A percentile compares a stretch with the other conserved stretches of the same genome.
Conservation (phyloP, 2,329 filamentous ascomycete species). For the Microsporum ferrugineum region DNA sequence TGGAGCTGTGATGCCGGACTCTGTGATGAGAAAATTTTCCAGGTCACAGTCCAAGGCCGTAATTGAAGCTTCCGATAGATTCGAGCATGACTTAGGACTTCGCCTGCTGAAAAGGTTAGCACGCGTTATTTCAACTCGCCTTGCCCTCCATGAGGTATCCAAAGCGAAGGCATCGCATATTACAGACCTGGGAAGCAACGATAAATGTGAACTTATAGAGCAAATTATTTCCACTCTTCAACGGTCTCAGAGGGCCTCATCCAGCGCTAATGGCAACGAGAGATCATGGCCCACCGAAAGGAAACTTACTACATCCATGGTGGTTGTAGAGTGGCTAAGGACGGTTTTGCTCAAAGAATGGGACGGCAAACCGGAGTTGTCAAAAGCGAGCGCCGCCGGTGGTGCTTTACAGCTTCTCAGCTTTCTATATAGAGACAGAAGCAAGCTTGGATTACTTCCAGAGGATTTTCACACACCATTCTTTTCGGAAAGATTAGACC, state of each 20-base stretch:
- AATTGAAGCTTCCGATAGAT: slow-evolving; percentile 31
- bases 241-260: neutral
- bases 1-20: slow-evolving; percentile 29
- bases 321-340: slow-evolving; percentile 39
- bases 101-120: slow-evolving; percentile 41
- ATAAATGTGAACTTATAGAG: slow-evolving; percentile 25
- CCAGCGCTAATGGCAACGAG: neutral
- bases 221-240: slow-evolving; percentile 25
- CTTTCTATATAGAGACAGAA: slow-evolving; percentile 60
- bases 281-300: slow-evolving; percentile 7
- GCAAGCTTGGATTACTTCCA: slow-evolving; percentile 53
- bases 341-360: slow-evolving; percentile 67
- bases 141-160: slow-evolving; percentile 40
- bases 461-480: slow-evolving; percentile 64
- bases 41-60: slow-evolving; percentile 21
- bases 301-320: slow-evolving; percentile 21
- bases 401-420: slow-evolving; percentile 64
- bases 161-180: slow-evolving; percentile 25
- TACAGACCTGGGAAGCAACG: slow-evolving; percentile 20
- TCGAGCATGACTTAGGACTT: slow-evolving; percentile 43
- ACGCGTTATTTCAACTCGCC: slow-evolving; percentile 38
- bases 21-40: slow-evolving; percentile 27
- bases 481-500: slow-evolving; percentile 63
- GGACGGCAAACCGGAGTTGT: slow-evolving; percentile 62
- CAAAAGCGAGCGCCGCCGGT: slow-evolving; percentile 59